Evolutionary conservation across 176 grass and related monocot genomes (phyloP).

Genomic region (Raddia guianensis): DNA sequence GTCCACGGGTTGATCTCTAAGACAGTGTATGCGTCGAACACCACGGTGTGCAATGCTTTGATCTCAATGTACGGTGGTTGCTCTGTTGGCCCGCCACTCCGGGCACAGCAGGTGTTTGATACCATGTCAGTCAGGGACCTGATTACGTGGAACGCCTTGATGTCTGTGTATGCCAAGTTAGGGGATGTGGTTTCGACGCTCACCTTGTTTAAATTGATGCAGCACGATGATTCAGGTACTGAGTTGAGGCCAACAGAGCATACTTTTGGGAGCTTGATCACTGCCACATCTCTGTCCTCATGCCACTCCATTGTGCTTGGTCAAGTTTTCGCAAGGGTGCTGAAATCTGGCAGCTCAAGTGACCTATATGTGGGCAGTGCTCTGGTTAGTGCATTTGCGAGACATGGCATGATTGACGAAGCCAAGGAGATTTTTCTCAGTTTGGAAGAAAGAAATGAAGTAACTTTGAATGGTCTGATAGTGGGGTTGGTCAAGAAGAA

Average conservation of each 20-base stretch:
- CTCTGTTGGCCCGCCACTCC: constrained; percentile 23
- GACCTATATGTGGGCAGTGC: constrained; percentile 77
- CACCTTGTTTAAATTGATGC: constrained; percentile 56
- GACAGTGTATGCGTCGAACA: constrained; percentile 42
- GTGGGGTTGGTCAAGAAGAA: constrained; percentile 63
- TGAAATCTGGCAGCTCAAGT: constrained; percentile 58
- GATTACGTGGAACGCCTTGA: constrained; percentile 80
- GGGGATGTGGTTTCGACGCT: constrained; percentile 55
- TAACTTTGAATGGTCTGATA: constrained; percentile 80
- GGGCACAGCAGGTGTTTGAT: constrained; percentile 63
- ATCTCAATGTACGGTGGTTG: constrained; percentile 77
- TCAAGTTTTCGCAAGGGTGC: constrained; percentile 58
- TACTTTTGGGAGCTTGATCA: constrained; percentile 80
- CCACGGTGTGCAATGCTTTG: constrained; percentile 69
- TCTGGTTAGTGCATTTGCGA: constrained; percentile 73
- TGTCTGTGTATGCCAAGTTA: constrained; percentile 73
- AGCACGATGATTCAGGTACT: constrained; percentile 28
- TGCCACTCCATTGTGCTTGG: constrained; percentile 47
- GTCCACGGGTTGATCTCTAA: constrained; percentile 70
- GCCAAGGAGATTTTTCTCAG: constrained; percentile 65
- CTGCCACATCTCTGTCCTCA: constrained; percentile 42
- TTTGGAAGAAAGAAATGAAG: constrained; percentile 69
- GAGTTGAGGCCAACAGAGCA: constrained; percentile 55
- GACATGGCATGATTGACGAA: constrained; percentile 57
- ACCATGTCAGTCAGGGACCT: constrained; percentile 36